A percentile compares a stretch with the other conserved stretches of the same genome.
Conservation (phyloP, 225 moss, liverwort and hornwort genomes). For the Thuidium tamariscinum region DNA sequence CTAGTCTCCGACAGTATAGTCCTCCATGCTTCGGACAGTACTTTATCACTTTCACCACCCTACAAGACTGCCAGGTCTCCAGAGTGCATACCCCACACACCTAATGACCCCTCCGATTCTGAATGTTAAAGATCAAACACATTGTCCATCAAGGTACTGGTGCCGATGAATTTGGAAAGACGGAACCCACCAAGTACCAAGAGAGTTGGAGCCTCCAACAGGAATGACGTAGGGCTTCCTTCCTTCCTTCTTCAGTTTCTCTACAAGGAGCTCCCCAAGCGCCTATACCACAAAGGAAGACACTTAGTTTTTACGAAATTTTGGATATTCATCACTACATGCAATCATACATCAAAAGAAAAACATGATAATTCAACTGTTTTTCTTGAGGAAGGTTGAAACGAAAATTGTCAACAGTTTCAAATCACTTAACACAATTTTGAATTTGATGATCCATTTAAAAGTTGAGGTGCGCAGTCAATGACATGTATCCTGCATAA, state of each 20-base stretch:
- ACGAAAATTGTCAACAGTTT: neutral
- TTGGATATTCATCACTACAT: no score
- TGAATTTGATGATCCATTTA: neutral
- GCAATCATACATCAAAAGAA: no score
- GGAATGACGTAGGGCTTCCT: constrained; percentile 85
- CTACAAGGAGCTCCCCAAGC: constrained; percentile 56
- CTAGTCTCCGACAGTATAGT: no score
- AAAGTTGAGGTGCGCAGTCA: neutral
- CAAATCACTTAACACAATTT: neutral
- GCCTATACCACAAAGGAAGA: constrained; percentile 21
- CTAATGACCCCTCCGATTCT: neutral
- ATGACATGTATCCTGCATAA: neutral
- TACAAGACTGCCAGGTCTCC: neutral
- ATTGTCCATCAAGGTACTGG: neutral
- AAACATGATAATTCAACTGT: no score
- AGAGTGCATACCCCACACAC: neutral
- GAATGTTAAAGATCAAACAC: neutral
- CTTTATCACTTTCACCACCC: neutral
- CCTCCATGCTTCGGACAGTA: neutral
- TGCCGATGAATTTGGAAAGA: neutral
- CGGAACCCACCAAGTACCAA: constrained; percentile 65
- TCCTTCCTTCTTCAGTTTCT: constrained; percentile 66
- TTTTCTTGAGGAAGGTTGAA: neutral
- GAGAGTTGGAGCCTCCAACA: constrained; percentile 86
- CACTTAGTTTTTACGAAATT: neutral